Base-by-base conservation (phyloP, 2,329 filamentous ascomycete genomes). In the Fusarium vanettenii region DNA sequence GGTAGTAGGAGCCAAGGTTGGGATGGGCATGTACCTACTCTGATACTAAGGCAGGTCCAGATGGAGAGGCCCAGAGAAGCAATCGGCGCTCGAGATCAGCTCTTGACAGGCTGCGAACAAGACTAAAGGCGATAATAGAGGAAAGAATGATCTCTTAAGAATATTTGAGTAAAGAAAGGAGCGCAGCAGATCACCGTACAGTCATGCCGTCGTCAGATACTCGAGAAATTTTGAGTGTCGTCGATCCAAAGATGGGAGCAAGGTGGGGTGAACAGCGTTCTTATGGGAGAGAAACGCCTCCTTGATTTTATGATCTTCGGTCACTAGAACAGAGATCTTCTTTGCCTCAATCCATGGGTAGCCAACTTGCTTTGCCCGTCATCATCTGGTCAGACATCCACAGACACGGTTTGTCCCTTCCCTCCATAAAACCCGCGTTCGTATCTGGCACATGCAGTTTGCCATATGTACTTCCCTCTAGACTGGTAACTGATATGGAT, bases 351-450 rank as follows among this genome's bases (percentile, higher is more conserved):
- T 33, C 33, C 56, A 45, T 57, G 20, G 59, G 43, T 25, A 25
- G 43, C 65, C 52, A 55, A 64, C 35, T 67, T 69, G 62, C 66
- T 60, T 68, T 55, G 62, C 48, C 71, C 64, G 61, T 66, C 52
- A 43, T 63, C 64, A 43, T 48, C 41, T 48, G 59, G 60, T 75
- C 67, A 74, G 67, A 71, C 61, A 66, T 69, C 60, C 52, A 70
- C 57, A 66, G 62, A 74, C 60, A 66, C 64, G 60, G 35, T 60
- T 59, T 50, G 55, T 48, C 64, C 45, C 41, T 43, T 33, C 29
- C 22, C 37, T 43, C 18, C 39, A 29, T 25, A 22, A 33, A 33
- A 31, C 31, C 14, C 22, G 48, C 27, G 22, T 56, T 59, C 25
- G 14, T 35, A 41, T 39, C 35, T 35, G 6, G 31, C n/a, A 31